phyloP scores from a whole-genome alignment of 1,284 basidiomycete species.

The Heterobasidion annosum region DNA sequence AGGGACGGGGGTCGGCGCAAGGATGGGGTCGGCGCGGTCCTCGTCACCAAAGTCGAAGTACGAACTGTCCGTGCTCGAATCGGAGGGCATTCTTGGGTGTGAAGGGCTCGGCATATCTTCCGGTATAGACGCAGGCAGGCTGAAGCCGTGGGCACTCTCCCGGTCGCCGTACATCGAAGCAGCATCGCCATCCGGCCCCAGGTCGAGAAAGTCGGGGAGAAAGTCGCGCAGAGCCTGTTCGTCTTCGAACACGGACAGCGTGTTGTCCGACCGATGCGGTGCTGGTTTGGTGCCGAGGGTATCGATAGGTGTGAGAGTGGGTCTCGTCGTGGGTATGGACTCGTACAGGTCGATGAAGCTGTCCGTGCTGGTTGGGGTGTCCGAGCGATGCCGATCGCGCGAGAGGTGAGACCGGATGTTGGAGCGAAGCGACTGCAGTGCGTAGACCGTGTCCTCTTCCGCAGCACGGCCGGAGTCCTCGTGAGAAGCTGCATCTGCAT shows the following conservation, averaged over 20 bases:
- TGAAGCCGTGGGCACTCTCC: not conserved
- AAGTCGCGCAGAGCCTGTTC: conserved; percentile 1
- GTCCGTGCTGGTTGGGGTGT: not conserved
- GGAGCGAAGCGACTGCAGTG: not conserved
- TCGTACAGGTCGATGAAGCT: not conserved
- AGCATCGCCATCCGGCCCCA: conserved; percentile 2
- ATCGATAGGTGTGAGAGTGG: not conserved
- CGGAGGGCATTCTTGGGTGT: not conserved
- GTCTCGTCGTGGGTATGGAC: not conserved
- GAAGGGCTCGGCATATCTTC: not conserved
- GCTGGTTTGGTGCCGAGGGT: not conserved
- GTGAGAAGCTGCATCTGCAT: too few relatives aligned
- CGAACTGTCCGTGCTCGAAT: not conserved
- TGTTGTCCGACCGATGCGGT: not conserved
- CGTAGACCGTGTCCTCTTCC: not conserved
- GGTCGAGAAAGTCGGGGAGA: conserved; percentile 10
- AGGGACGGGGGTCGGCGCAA: not conserved
- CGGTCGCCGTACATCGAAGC: not conserved
- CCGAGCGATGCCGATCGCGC: not conserved
- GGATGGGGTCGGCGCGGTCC: not conserved
- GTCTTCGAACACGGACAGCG: conserved; percentile 1
- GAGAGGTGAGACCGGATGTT: not conserved
- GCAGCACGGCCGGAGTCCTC: not conserved
- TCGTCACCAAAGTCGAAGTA: not conserved
- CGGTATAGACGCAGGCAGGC: not conserved